Evolutionary conservation across 2,329 filamentous ascomycete genomes (phyloP), one percentile per base, ranked within the genome.

Genomic region (Corinectria fuckeliana): DNA sequence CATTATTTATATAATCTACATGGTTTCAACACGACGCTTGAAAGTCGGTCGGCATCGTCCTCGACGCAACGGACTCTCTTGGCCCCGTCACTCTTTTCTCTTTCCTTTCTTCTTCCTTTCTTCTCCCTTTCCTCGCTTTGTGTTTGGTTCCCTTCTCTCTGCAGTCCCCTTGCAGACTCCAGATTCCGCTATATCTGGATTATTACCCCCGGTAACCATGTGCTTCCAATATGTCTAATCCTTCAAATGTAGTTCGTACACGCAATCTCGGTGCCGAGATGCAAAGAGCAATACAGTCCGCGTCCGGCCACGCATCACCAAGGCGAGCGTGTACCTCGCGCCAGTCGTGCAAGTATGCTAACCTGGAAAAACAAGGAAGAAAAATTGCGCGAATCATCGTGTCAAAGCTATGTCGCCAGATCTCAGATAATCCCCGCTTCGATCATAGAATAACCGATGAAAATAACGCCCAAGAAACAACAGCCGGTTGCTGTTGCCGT

Each of bases 201-300:
- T 66, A 71, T 69, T 68, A 68, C 58, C 65, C 63, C 61, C 50
- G 61, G 58, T 70, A 68, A 68, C 56, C 65, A 70, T 71, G 69
- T 63, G 62, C 58, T 66, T 58, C 55, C 64, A 65, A 62, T 62
- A 67, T 68, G 62, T 71, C 69, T 72, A 70, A 67, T 69, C 64
- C 65, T 63, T 63, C 63, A 60, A 62, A 65, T 67, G 60, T 73
- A 70, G 62, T 68, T 68, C 54, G 60, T 74, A 74, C 72, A 74
- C 66, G 67, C 69, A 62, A 50, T 70, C 71, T 62, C 69, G 13
- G 36, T 38, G 16, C 42, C 18, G 62, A 74, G 71, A 71, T 55
- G 69, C 68, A 64, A 63, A 66, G 52, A 51, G 58, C 64, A 50
- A 58, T 54, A 58, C 53, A 58, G 57, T 42, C 50, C 20, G 61